Base-by-base conservation (phyloP, 768 basidiomycete species). In the Lactarius evosmus region DNA sequence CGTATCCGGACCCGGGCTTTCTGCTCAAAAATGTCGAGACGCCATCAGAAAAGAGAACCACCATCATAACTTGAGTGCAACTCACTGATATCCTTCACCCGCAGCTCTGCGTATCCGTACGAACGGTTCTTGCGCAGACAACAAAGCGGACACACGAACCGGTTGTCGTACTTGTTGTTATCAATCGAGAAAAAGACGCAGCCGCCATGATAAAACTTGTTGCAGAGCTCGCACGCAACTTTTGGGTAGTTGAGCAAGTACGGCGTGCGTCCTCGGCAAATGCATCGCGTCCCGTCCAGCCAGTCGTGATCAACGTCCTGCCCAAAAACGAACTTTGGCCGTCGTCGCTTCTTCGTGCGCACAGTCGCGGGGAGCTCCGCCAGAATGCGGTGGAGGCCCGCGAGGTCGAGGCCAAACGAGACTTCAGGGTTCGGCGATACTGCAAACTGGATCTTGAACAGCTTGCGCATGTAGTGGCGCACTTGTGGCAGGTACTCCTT, bases 361-460 rank as follows among this genome's bases (percentile, higher is more conserved):
- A 78, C 72, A 58, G 80, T 73, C 65, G 75, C 70, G 12, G 87
- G 86, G 61, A 87, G 83, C 36, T 82, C 83, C 19, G 91, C 91
- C 33, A 93, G 80, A 60, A 91, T 85, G 8, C 91, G 86, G 74
- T 94, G 91, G 53, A 94, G 74, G 9, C 89, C 88, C 41, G 91
- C 89, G 25, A 93, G 82, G 72, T 93, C 89, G 30, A 94, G 78
- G 17, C 91, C 91, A 69, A 86, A 93, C 2, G 90, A 91, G 2
- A 89, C 83, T 54, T 91, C 90, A 1, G 85, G 87, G 64, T 84
- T 89, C 2, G 90, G 88, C 0, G 89, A 89, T 11, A 94, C 87
- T n/a, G 88, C 86, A 71, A 94, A 93, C 74, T 93, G 91, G 58
- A 94, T 89, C 76, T 86, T 88, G 79, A 87, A 93, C 17, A 93